A percentile compares a stretch with the other conserved stretches of the same genome.
These are phyloP conservation scores for Phanerodontia chrysosporium DNA, from an alignment of 768 basidiomycete species.

Conservation along the genomic window DNA sequence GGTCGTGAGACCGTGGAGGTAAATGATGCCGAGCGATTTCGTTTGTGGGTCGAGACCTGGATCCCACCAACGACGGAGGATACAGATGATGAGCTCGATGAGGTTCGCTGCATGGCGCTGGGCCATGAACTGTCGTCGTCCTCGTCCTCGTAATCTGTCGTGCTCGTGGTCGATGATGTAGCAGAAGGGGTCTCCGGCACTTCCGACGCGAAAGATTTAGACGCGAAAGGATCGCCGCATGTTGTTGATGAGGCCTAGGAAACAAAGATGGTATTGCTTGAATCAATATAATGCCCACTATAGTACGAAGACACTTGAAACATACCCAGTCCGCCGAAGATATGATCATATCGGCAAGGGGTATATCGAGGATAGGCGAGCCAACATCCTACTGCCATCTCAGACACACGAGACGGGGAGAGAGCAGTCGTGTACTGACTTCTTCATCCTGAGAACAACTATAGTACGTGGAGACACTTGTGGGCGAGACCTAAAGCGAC, in stretches of 20 bases:
- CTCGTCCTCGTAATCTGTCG: constrained; percentile 10
- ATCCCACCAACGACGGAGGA: constrained; percentile 14
- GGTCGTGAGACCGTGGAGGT: constrained; percentile 27
- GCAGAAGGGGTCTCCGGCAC: constrained; percentile 26
- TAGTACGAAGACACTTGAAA: not conserved
- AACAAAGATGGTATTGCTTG: not conserved
- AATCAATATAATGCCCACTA: not conserved
- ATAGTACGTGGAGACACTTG: not conserved
- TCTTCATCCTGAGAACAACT: not conserved
- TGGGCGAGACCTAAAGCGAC: not conserved
- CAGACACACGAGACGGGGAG: not conserved
- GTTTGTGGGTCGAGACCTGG: constrained; percentile 14
- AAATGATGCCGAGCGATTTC: constrained; percentile 33
- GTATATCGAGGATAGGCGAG: not conserved
- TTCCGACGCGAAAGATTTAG: constrained; percentile 19
- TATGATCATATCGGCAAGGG: not conserved
- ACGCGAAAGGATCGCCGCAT: constrained; percentile 13
- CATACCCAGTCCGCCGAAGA: constrained; percentile 8
- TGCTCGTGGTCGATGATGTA: constrained; percentile 10
- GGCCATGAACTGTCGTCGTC: constrained; percentile 32
- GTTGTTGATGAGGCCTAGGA: constrained; percentile 6
- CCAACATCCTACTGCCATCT: not conserved
- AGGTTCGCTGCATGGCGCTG: constrained; percentile 25
- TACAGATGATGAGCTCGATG: constrained; percentile 16
- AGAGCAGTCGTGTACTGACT: not conserved